Evolutionary conservation across 2,329 filamentous ascomycete genomes (phyloP), one percentile per base, ranked within the genome.

Genomic region (Cercospora canescens): DNA sequence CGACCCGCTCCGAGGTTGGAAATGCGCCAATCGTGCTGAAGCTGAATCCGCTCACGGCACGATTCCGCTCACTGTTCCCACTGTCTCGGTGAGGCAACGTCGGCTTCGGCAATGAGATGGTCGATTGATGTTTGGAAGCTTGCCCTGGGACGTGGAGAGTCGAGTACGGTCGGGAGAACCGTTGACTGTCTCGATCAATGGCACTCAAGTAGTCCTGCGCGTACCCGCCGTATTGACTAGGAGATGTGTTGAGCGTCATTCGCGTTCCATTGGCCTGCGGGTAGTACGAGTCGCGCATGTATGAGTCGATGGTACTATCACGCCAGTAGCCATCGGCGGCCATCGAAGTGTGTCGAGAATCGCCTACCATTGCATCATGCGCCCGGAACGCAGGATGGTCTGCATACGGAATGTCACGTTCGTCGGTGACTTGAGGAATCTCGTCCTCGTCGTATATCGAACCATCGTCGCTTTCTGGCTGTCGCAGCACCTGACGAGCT

Each of bases 401-500:
- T 3, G 71, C 70, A 64, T 75, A 76, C 0, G 73, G 72, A 5
- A 74, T 54, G 34, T 75, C 70, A 24, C 61, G 61, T 63, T 72
- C 70, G 26, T 69, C 62, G 7, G 60, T 66, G 18, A 70, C 60
- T 18, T 68, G 63, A 3, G 72, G 66, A 11, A 69, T 59, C 37
- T 71, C 65, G 11, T 69, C 68, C 16, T 82, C 82, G 24, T 62
- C 60, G 30, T 89, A 86, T 5, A 77, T 73, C 16, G 69, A 71
- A 3, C 59, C 62, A 24, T 69, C 65, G 34, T 70, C 63, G 34
- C 64, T 67, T 52, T 67, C 63, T 18, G 64, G 64, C 32, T 63
- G 60, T n/a, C 65, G 67, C 6, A 71, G 57, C 6, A 62, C 67
- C 39, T 70, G 65, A 7, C 70, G 66, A 24, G 70, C 70, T 62